Conservation (phyloP, 2,329 filamentous ascomycete species). For the Alternaria alternata region DNA sequence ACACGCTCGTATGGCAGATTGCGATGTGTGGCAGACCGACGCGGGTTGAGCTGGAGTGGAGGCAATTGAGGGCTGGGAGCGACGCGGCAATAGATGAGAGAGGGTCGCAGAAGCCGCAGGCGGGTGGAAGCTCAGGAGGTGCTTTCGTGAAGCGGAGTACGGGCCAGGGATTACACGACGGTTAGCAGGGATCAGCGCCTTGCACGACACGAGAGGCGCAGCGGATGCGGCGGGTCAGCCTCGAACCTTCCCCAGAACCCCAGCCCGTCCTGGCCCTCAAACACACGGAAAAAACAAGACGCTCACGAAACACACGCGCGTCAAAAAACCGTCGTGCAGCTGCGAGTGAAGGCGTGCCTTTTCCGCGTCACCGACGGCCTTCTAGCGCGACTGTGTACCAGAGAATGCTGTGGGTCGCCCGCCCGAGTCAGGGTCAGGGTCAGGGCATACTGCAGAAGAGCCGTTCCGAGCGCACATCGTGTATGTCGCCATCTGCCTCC, state of each 20-base stretch:
- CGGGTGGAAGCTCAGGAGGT: slow-evolving; percentile 43
- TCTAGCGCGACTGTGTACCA: slow-evolving; percentile 14
- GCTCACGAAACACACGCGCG: neutral
- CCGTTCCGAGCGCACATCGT: slow-evolving; percentile 9
- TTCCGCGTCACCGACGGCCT: slow-evolving; percentile 8
- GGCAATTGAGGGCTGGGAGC: slow-evolving; percentile 29
- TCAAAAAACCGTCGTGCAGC: neutral
- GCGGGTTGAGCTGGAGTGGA: slow-evolving; percentile 15
- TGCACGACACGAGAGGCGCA: slow-evolving; percentile 27
- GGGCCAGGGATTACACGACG: slow-evolving; percentile 31
- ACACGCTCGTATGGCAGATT: slow-evolving; percentile 1
- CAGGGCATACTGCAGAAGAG: slow-evolving; percentile 6
- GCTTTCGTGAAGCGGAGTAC: slow-evolving; percentile 30
- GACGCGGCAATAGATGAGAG: slow-evolving; percentile 23
- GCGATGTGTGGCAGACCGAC: slow-evolving; percentile 12
- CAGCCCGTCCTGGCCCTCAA: neutral
- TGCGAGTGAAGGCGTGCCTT: neutral
- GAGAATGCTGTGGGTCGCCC: slow-evolving; percentile 23
- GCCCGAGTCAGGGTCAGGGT: slow-evolving; percentile 26
- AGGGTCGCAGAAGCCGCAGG: slow-evolving; percentile 27
- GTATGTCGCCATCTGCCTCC: slow-evolving; percentile 8
- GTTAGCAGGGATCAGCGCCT: slow-evolving; percentile 19
- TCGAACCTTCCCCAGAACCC: neutral
- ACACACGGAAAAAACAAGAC: neutral
- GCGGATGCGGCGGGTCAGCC: slow-evolving; percentile 11